Percentiles rank a stretch among this genome's conserved stretches.
phyloP scores from a whole-genome alignment of 1,284 basidiomycete genomes.

The Afroboletus lepidellus region DNA sequence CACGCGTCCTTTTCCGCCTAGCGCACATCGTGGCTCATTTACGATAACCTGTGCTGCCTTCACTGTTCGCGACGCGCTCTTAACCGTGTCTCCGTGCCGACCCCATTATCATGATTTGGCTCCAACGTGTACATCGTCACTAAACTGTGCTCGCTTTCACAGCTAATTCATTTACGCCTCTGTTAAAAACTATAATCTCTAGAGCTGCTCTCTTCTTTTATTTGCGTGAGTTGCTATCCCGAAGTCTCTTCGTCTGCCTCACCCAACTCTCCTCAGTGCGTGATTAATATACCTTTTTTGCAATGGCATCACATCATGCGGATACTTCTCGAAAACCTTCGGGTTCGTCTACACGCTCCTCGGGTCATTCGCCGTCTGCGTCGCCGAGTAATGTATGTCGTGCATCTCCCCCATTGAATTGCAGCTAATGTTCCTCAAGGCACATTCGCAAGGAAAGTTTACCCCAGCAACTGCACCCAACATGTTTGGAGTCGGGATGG shows the following conservation, averaged over 20 bases:
- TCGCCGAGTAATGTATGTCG: constrained; percentile 53
- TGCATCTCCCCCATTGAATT: constrained; percentile 2
- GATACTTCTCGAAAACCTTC: constrained; percentile 63
- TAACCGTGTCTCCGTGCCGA: constrained; percentile 34
- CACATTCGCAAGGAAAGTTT: constrained; percentile 47
- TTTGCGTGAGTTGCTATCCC: constrained; percentile 29
- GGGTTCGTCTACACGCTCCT: constrained; percentile 61
- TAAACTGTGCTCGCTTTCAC: constrained; percentile 25
- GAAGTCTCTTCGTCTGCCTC: constrained; percentile 12
- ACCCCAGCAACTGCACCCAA: constrained; percentile 41
- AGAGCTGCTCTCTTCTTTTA: constrained; percentile 24
- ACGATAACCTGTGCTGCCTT: constrained; percentile 26
- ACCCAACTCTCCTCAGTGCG: constrained; percentile 26
- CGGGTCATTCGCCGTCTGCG: constrained; percentile 56
- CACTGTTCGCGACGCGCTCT: constrained; percentile 28
- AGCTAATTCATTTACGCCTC: constrained; percentile 39
- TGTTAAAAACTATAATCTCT: constrained; percentile 36
- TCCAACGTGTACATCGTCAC: constrained; percentile 26
- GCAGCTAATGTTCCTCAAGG: constrained; percentile 18
- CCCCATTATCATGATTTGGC: constrained; percentile 10
- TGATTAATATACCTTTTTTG: constrained; percentile 31
- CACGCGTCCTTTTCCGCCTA: constrained; percentile 40
- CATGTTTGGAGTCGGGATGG: constrained; percentile 56
- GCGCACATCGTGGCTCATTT: constrained; percentile 33
- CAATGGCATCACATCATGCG: constrained; percentile 52